Conservation (phyloP, 192 early-diverging fungal genomes). For the Coemansia brasiliensis region DNA sequence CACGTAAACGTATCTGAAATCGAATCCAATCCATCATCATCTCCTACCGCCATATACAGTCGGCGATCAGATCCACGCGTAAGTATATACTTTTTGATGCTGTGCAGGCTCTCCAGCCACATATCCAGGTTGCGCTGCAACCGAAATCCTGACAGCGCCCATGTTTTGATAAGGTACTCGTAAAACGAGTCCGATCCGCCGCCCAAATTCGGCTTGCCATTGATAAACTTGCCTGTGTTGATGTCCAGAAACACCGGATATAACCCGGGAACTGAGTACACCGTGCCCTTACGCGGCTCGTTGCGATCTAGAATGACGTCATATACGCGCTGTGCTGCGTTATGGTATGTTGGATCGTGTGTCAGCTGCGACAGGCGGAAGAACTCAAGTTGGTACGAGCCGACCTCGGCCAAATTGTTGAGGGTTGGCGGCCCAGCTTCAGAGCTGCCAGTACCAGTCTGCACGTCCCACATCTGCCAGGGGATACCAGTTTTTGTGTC, state of each 20-base stretch:
- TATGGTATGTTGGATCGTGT: conserved; percentile 79
- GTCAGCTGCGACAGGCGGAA: conserved; percentile 83
- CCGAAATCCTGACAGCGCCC: conserved; percentile 67
- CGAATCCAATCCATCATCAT: conserved; percentile 50
- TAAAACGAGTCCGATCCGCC: conserved; percentile 92
- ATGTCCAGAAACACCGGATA: conserved; percentile 73
- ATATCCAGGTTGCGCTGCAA: conserved; percentile 50
- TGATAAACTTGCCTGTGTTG: conserved; percentile 48
- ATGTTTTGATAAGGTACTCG: conserved; percentile 93
- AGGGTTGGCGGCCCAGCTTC: conserved; percentile 40
- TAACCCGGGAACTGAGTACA: conserved; percentile 60
- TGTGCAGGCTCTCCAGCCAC: conserved; percentile 48
- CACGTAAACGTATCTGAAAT: conserved; percentile 53
- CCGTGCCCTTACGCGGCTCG: conserved; percentile 33
- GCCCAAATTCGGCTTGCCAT: conserved; percentile 73
- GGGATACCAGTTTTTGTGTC: conserved; percentile 52
- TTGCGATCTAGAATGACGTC: conserved; percentile 51
- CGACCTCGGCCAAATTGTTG: conserved; percentile 55
- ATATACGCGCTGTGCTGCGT: conserved; percentile 64
- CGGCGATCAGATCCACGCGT: conserved; percentile 45
- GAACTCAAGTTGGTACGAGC: conserved; percentile 72
- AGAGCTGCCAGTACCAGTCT: conserved; percentile 51
- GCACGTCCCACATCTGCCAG: conserved; percentile 80
- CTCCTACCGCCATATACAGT: conserved; percentile 54
- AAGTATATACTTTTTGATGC: conserved; percentile 47